A percentile compares a stretch with the other conserved stretches of the same genome.
These are phyloP conservation scores for Penicillium crystallinum DNA, from an alignment of 495 filamentous ascomycete species.

Conservation along the genomic window DNA sequence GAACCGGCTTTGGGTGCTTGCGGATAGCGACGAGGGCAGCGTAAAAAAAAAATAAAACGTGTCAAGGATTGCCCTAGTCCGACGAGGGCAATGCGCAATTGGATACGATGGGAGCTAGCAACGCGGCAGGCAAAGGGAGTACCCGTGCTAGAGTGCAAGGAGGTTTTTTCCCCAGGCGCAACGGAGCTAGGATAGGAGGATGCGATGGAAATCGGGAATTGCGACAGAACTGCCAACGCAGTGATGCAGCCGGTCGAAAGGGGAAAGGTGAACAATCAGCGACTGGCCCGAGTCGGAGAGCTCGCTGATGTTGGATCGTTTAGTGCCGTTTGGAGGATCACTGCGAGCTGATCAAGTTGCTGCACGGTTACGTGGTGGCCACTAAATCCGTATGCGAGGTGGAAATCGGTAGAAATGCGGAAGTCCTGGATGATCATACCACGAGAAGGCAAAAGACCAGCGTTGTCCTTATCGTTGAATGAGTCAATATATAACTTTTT, in stretches of 20 bases:
- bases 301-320: conserved; percentile 30
- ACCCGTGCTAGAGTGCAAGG: conserved; percentile 27
- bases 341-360: conserved; percentile 28
- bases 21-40: conserved; percentile 17
- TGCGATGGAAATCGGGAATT: conserved; percentile 23
- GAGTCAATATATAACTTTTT: conserved; percentile 3
- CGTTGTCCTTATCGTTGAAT: conserved; percentile 22
- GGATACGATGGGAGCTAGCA: conserved; percentile 20
- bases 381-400: conserved; percentile 27
- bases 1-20: conserved; percentile 12
- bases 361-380: conserved; percentile 44
- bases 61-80: conserved; percentile 12
- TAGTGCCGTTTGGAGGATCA: conserved; percentile 27
- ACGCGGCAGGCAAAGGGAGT: conserved; percentile 24
- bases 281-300: conserved; percentile 26
- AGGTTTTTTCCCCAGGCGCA: conserved; percentile 22
- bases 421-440: conserved; percentile 26
- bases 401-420: conserved; percentile 15
- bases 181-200: conserved; percentile 9
- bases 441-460: conserved; percentile 25
- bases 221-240: conserved; percentile 37
- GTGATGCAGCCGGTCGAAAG: conserved; percentile 42
- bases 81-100: conserved; percentile 14
- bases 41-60: conserved; percentile 10
- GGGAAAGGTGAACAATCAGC: conserved; percentile 38